Evolutionary conservation across 2,329 filamentous ascomycete genomes (phyloP).

Genomic region (Nemania sp.): DNA sequence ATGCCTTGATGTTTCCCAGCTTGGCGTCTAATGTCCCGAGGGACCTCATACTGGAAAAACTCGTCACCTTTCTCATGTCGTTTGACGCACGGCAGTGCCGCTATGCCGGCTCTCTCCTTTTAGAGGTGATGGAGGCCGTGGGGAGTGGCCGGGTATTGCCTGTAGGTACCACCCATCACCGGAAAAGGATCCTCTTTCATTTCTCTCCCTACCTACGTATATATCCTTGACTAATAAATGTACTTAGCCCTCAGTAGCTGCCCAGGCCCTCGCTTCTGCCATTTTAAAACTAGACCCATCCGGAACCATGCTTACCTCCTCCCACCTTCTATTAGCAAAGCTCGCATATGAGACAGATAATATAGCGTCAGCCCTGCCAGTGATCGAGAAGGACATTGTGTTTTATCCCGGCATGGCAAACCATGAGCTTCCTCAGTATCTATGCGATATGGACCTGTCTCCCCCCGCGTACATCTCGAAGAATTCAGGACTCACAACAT

Average conservation of each 20-base stretch:
- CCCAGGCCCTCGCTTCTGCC: constrained; percentile 54
- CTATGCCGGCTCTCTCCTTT: constrained; percentile 52
- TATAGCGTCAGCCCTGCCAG: constrained; percentile 59
- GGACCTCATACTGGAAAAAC: constrained; percentile 46
- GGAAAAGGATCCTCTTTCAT: background rate
- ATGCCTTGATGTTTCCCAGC: constrained; percentile 44
- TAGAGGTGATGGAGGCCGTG: constrained; percentile 50
- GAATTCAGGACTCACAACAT: constrained; percentile 60
- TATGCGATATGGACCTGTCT: constrained; percentile 53
- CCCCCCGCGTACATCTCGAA: constrained; percentile 63
- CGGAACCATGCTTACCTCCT: constrained; percentile 67
- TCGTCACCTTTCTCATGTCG: constrained; percentile 50
- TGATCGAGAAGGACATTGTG: constrained; percentile 68
- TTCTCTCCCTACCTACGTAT: no score
- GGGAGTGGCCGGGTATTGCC: constrained; percentile 44
- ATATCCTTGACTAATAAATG: background rate
- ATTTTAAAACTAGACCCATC: constrained; percentile 70
- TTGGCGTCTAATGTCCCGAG: constrained; percentile 35
- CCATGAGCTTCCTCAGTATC: constrained; percentile 44
- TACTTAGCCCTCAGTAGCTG: constrained; percentile 51
- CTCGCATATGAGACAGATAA: constrained; percentile 61
- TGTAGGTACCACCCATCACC: constrained; percentile 31
- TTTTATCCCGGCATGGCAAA: constrained; percentile 61
- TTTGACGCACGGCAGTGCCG: constrained; percentile 59
- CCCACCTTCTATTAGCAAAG: constrained; percentile 62